A percentile compares a stretch with the other conserved stretches of the same genome.
Conservation (phyloP, 2,329 filamentous ascomycete genomes). For the Alternaria sp. region DNA sequence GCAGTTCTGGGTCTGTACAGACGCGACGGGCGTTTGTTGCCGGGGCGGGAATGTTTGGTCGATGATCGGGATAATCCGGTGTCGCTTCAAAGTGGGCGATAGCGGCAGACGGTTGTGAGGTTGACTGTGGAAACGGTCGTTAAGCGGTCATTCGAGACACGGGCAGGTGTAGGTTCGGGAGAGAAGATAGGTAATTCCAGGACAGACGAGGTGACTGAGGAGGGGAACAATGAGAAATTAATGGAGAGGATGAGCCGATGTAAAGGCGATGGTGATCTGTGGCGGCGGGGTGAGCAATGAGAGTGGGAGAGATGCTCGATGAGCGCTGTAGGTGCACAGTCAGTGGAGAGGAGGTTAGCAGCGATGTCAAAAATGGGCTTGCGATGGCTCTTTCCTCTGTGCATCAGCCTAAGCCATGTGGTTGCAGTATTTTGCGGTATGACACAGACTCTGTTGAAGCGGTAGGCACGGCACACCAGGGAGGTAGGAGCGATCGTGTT, state of each 20-base stretch:
- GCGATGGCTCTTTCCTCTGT: slow-evolving; percentile 33
- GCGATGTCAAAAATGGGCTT: slow-evolving; percentile 24
- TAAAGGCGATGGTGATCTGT: slow-evolving; percentile 13
- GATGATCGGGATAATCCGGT: background rate
- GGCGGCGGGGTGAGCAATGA: slow-evolving; percentile 27
- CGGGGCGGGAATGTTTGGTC: background rate
- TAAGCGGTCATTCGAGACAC: slow-evolving; percentile 10
- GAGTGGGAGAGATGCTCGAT: slow-evolving; percentile 23
- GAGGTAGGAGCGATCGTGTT: slow-evolving; percentile 17
- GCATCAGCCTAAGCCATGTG: slow-evolving; percentile 13
- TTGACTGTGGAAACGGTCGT: background rate
- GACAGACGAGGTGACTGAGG: slow-evolving; percentile 13
- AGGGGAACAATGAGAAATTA: slow-evolving; percentile 27
- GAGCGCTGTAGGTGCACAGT: slow-evolving; percentile 28
- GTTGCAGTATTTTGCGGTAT: background rate
- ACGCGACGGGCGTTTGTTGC: background rate
- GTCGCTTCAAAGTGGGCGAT: background rate
- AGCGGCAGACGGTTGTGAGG: background rate
- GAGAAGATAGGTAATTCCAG: slow-evolving; percentile 8
- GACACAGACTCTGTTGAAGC: background rate
- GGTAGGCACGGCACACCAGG: slow-evolving; percentile 6
- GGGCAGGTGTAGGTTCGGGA: slow-evolving; percentile 9
- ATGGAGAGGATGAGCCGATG: slow-evolving; percentile 26
- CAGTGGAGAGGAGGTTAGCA: slow-evolving; percentile 20
- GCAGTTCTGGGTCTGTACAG: background rate